Evolutionary conservation across 2,329 filamentous ascomycete species (phyloP), one percentile per base, ranked within the genome.

Genomic region (Nannizziopsis barbatae): DNA sequence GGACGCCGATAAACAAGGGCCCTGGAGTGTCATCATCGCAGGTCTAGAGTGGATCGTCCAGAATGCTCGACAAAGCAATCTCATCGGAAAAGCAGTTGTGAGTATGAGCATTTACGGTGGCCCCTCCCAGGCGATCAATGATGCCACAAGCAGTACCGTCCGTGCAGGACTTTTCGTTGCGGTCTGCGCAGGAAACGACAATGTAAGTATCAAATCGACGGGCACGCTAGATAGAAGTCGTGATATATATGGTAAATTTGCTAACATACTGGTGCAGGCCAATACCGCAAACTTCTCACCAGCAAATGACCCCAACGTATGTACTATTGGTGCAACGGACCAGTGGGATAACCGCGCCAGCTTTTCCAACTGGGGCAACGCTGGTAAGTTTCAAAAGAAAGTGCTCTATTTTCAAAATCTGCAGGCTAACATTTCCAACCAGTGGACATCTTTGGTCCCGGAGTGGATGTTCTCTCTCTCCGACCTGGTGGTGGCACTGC

Each of bases 361-460:
- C 5, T 71, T 68, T 57, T 68, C 65, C 39, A 71, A 71, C 60
- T 67, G 55, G 42, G 64, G 65, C 30, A 44, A 52, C 17, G 74
- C 74, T 56, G 37, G 51, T 53, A 46, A 48, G 49, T 42, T 14
- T 11, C 35, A 37, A 17, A 14, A 27, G 22, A 27, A 7, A 27
- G 3, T 27, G 4, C 22, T 27, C 22, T 4, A 27, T 27, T 7
- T 7, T 27, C 22, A 27, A n/a, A 10, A 6, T 33, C 12, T 22
- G 33, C 22, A 17, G 17, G 35, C 38, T 42, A 49, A 48, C 14
- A 6, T 22, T 14, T 12, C n/a, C 33, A 22, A n/a, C 10, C 30
- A 51, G 70, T 77, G 39, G 76, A 79, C 58, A 63, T 80, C 57
- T 79, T 74, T 56, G 76, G 74, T 9, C 76, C 76, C 0, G 76